Base-by-base conservation (phyloP, 306 rosid species). In the Rubus idaeus region DNA sequence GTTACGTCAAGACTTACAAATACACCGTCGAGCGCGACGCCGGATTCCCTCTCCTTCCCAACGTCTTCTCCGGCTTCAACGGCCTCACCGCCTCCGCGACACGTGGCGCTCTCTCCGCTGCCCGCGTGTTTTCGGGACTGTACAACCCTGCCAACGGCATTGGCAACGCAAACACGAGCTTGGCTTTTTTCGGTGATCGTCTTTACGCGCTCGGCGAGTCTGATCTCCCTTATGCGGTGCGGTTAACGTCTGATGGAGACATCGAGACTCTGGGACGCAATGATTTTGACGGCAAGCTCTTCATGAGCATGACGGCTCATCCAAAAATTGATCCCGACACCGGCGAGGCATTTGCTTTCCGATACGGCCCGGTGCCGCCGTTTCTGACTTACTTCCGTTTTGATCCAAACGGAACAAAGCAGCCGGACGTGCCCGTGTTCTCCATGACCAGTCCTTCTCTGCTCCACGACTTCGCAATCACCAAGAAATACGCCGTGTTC, bases 381-480 rank as follows among this genome's bases (percentile, higher is more conserved):
- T 95, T 90, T 23, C 84, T 95, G 10, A 92, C 97, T 0, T 95
- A 81, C 77, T 95, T 95, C 60, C 82, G 86, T 9, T 88, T 95
- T 10, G 91, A 88, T 17, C 12, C 81, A 0, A 46, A 79, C 5
- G 97, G 97, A 0, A 67, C 2, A 0, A 95, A 95, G 62, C 85
- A 84, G 16, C 51, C 83, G 0, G 96, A 95, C n/a, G 98, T 92
- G 21, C 91, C 92, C 17, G 65, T 92, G 6, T 89, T 89, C 87
- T 95, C 98, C n/a, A 78, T 92, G 95, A 57, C 18, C 9, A 71
- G 86, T 18, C 93, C 98, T 1, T 76, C 96, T 0, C 76, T 92
- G 56, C 84, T 92, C 10, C 98, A 95, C 67, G 98, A 95, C 72
- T 92, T 95, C 55, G 98, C 97, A 0, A 85, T 95, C 41, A 89